Conservation (phyloP, 805 yeast genomes). For the Candida chauliodis region DNA sequence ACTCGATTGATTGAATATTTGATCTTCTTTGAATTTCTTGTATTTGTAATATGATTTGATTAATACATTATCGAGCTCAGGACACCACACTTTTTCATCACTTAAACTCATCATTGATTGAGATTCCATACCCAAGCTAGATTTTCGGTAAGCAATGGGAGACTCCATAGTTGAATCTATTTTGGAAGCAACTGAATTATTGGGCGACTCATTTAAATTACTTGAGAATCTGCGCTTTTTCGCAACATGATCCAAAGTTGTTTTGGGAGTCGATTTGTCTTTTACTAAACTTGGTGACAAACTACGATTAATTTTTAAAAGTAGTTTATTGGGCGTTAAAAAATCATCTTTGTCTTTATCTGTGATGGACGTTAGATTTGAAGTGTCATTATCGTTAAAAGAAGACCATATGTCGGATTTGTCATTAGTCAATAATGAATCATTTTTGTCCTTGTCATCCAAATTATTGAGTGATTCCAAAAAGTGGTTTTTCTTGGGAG, state of each 20-base stretch:
- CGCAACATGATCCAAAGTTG: conserved; percentile 2
- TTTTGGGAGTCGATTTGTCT: conserved; percentile 1
- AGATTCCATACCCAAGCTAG: conserved; percentile 1
- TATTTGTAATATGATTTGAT: conserved; percentile 34
- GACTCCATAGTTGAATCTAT: conserved; percentile 28
- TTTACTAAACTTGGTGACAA: conserved; percentile 2
- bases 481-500: conserved; percentile 8
- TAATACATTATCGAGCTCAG: conserved; percentile 32
- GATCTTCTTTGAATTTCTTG: conserved; percentile 26
- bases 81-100: conserved; percentile 31
- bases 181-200: conserved; percentile 32
- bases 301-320: conserved; percentile 10
- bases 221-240: conserved; percentile 15
- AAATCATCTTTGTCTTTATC: conserved; percentile 15
- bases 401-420: conserved; percentile 29
- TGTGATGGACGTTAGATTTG: conserved; percentile 22
- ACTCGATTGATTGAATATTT: conserved; percentile 16
- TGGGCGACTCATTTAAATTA: conserved; percentile 27
- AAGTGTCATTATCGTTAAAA: conserved; percentile 14
- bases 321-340: conserved; percentile 30
- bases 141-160: conserved; percentile 17
- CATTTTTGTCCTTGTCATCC: not conserved
- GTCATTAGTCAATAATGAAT: conserved; percentile 5
- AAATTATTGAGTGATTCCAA: conserved; percentile 5
- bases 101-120: not conserved